Percentiles rank a stretch among this genome's conserved stretches.
These are phyloP conservation scores for Violaceomyces palustris DNA, from an alignment of 1,284 basidiomycete genomes.

Conservation along the genomic window DNA sequence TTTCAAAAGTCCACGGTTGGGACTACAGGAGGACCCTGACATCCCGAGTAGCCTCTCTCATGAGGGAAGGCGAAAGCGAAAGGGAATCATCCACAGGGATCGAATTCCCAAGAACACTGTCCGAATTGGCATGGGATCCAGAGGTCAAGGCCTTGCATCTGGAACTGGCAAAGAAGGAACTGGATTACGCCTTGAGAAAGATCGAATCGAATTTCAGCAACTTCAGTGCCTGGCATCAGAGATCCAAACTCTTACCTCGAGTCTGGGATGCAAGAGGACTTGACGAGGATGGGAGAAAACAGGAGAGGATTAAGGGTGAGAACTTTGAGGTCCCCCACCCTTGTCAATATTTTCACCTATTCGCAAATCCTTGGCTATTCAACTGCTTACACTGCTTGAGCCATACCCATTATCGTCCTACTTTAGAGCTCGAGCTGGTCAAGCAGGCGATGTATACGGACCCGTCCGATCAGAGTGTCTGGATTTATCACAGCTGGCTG, in stretches of 20 bases:
- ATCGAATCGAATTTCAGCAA: constrained; percentile 94
- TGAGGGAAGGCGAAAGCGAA: too few species aligned
- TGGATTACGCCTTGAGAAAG: constrained; percentile 66
- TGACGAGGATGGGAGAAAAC: constrained; percentile 52
- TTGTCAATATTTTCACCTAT: too few species aligned
- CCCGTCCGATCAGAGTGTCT: constrained; percentile 90
- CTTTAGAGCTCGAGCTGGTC: constrained; percentile 80
- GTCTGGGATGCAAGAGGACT: constrained; percentile 60
- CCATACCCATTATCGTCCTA: too few species aligned
- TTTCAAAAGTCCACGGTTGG: too few species aligned
- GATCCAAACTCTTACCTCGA: constrained; percentile 71
- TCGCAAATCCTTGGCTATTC: too few species aligned
- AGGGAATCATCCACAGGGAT: too few species aligned
- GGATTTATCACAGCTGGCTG: constrained; percentile 97
- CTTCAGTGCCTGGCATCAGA: constrained; percentile 97
- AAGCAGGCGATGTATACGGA: constrained; percentile 94
- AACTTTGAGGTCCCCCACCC: too few species aligned
- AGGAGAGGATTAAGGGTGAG: constrained; percentile 66
- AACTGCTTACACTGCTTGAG: background rate
- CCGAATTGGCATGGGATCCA: too few species aligned
- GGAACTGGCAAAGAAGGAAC: constrained; percentile 25
- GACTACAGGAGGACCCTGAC: background rate
- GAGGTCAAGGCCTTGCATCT: constrained; percentile 3
- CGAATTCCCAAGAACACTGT: too few species aligned
- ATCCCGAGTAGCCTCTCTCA: background rate